These are phyloP conservation scores for Lonicera japonica DNA, from an alignment of 129 eudicot genomes.

Conservation along the genomic window DNA sequence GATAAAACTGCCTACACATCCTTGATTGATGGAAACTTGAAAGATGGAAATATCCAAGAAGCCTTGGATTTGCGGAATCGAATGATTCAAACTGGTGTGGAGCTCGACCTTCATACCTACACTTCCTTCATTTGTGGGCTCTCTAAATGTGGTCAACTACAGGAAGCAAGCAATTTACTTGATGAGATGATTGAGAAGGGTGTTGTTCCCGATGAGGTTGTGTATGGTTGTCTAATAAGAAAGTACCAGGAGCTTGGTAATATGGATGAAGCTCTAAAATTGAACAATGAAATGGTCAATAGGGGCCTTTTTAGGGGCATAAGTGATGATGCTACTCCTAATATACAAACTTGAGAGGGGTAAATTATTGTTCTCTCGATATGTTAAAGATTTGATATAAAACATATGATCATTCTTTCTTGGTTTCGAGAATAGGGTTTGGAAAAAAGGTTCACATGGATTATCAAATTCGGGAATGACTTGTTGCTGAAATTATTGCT, in stretches of 20 bases:
- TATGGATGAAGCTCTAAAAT: conserved; percentile 48
- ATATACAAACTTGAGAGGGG: conserved; percentile 18
- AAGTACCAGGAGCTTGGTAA: conserved; percentile 62
- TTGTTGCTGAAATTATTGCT: not conserved
- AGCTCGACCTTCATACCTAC: conserved; percentile 69
- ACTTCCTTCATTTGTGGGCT: conserved; percentile 74
- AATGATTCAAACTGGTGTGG: conserved; percentile 54
- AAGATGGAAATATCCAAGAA: conserved; percentile 59
- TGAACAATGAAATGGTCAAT: conserved; percentile 60
- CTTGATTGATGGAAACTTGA: conserved; percentile 64
- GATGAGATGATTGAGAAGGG: conserved; percentile 70
- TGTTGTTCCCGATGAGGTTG: conserved; percentile 62
- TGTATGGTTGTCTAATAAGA: conserved; percentile 54
- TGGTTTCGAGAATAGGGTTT: no score
- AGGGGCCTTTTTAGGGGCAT: conserved; percentile 25
- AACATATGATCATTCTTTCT: not conserved
- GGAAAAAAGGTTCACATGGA: not conserved
- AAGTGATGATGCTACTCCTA: conserved; percentile 25
- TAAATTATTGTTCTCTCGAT: not conserved
- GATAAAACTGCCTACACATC: conserved; percentile 66
- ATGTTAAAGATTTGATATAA: not conserved
- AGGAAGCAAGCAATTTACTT: conserved; percentile 46
- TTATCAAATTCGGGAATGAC: not conserved
- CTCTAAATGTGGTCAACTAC: conserved; percentile 37
- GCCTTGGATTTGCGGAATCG: conserved; percentile 44